Percentiles rank a stretch among this genome's conserved stretches.
Conservation (phyloP, 192 early-diverging fungal species). For the Coemansia sp. region DNA sequence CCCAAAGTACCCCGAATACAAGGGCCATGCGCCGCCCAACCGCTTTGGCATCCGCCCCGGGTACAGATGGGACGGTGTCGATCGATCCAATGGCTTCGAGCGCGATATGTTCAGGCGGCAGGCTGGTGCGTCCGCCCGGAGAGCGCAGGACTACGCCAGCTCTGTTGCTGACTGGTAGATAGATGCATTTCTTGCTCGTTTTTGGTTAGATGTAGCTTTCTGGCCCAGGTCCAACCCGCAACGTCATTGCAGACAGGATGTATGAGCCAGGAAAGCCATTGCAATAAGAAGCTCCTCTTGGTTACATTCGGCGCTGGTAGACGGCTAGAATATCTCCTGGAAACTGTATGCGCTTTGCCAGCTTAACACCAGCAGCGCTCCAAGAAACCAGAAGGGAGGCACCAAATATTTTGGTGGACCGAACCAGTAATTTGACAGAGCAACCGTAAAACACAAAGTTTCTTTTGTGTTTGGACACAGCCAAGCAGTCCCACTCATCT, state of each 20-base stretch:
- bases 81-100: conserved; percentile 80
- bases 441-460: conserved; percentile 15
- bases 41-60: conserved; percentile 73
- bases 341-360: conserved; percentile 39
- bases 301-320: conserved; percentile 48
- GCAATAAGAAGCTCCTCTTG: conserved; percentile 18
- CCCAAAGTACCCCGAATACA: conserved; percentile 44
- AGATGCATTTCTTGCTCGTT: not conserved
- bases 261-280: conserved; percentile 17
- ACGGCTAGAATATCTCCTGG: conserved; percentile 16
- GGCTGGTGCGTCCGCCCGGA: conserved; percentile 22
- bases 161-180: conserved; percentile 49
- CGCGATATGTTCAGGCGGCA: conserved; percentile 44
- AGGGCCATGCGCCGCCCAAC: conserved; percentile 65
- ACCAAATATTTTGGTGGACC: conserved; percentile 1
- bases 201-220: conserved; percentile 20
- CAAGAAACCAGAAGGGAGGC: conserved; percentile 9
- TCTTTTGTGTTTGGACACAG: not conserved
- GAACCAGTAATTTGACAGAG: conserved; percentile 52
- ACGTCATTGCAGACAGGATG: conserved; percentile 4
- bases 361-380: conserved; percentile 22
- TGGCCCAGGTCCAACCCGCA: not conserved
- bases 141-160: conserved; percentile 25
- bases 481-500: not conserved
- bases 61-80: conserved; percentile 80